Evolutionary conservation across 768 basidiomycete species (phyloP).

Genomic region (Ramaria sp.): DNA sequence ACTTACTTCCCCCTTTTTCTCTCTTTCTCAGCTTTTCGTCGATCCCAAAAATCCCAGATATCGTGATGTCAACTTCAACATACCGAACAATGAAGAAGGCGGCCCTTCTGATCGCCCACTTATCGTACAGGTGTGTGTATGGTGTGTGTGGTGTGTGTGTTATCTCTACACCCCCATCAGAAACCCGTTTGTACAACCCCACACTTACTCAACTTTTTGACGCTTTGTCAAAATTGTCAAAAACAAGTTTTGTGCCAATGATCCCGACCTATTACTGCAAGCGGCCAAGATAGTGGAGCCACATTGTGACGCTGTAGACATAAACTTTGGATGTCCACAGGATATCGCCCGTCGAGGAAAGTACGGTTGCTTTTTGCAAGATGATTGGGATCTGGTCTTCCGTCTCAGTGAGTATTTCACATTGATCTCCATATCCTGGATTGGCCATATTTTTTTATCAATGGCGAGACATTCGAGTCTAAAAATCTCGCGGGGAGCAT

Average conservation of each 20-base stretch:
- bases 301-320: constrained; percentile 86
- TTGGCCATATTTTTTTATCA: neutral
- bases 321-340: constrained; percentile 93
- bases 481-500: neutral
- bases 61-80: constrained; percentile 57
- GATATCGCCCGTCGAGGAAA: constrained; percentile 82
- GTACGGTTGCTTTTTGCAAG: constrained; percentile 88
- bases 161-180: constrained; percentile 4
- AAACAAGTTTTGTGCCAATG: constrained; percentile 91
- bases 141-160: neutral
- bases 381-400: constrained; percentile 88
- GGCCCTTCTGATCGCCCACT: constrained; percentile 67
- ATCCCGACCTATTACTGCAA: constrained; percentile 63
- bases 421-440: neutral
- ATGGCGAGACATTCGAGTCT: neutral
- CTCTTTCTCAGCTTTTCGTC: constrained; percentile 45
- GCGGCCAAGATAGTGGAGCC: constrained; percentile 70
- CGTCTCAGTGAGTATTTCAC: constrained; percentile 51
- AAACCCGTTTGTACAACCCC: too few species aligned
- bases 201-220: too few species aligned
- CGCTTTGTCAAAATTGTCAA: too few species aligned
- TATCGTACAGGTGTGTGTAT: constrained; percentile 51
- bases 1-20: constrained; percentile 14
- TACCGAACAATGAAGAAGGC: constrained; percentile 74
- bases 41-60: constrained; percentile 41